phyloP scores from a whole-genome alignment of 2,329 filamentous ascomycete species.

The Colletotrichum sp. region DNA sequence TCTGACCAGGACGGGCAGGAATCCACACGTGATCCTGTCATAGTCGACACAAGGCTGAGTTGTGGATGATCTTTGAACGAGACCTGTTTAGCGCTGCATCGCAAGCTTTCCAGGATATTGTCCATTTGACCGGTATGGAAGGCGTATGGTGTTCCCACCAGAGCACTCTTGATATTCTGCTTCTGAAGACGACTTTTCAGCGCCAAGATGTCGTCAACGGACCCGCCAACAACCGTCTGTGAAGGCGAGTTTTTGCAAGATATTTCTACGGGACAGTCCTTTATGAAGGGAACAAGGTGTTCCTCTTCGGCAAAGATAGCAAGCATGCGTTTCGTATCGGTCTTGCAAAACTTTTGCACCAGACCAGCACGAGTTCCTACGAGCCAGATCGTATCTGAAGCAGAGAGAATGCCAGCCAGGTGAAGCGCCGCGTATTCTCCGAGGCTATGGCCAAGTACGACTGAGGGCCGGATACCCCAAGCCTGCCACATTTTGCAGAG shows the following conservation, averaged over 20 bases:
- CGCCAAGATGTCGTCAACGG: fast-evolving
- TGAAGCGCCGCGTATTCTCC: slow-evolving; percentile 68
- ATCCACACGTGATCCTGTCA: not conserved
- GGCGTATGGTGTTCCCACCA: not conserved
- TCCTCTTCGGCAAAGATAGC: not conserved
- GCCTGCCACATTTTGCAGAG: slow-evolving; percentile 44
- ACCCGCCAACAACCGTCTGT: not conserved
- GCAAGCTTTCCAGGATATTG: not conserved
- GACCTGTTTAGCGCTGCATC: not conserved
- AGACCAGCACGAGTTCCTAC: not conserved
- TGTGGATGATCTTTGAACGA: not conserved
- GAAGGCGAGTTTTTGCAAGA: not conserved
- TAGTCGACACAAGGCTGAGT: not conserved
- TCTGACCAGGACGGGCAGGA: not conserved
- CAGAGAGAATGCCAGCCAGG: slow-evolving; percentile 56
- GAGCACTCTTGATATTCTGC: not conserved
- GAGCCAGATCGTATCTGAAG: slow-evolving; percentile 2
- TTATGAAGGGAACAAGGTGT: not conserved
- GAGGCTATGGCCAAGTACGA: slow-evolving; percentile 58
- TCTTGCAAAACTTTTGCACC: not conserved
- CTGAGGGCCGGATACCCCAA: slow-evolving; percentile 44
- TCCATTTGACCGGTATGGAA: not conserved
- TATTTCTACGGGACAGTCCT: not conserved
- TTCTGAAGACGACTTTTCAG: not conserved
- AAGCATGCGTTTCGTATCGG: slow-evolving; percentile 9